Percentiles rank a stretch among this genome's conserved stretches.
phyloP scores from a whole-genome alignment of 2,329 filamentous ascomycete species.

The Talaromyces islandicus region DNA sequence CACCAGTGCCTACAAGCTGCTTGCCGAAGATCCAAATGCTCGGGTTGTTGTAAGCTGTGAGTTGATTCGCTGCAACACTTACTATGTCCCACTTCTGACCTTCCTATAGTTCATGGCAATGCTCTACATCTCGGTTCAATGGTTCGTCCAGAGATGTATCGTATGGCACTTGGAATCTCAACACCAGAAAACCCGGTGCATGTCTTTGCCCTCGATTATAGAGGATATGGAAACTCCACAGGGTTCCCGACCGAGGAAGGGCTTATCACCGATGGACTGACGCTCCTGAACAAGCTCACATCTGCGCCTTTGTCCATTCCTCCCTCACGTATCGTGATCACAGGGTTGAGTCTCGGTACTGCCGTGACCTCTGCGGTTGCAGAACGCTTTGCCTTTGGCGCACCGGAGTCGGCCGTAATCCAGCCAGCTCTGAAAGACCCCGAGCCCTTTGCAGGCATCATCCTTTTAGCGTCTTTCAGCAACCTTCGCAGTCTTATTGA shows the following conservation, averaged over 20 bases:
- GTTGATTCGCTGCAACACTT: background rate
- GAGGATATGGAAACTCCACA: conserved; percentile 76
- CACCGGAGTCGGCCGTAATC: conserved; percentile 23
- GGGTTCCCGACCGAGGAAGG: conserved; percentile 76
- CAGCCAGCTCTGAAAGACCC: conserved; percentile 37
- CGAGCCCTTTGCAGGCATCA: conserved; percentile 68
- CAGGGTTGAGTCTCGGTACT: conserved; percentile 85
- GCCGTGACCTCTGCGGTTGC: conserved; percentile 71
- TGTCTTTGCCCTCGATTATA: conserved; percentile 84
- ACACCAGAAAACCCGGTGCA: conserved; percentile 59
- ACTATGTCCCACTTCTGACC: background rate
- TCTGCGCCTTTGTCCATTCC: conserved; percentile 58
- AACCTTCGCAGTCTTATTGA: conserved; percentile 66
- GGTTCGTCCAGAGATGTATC: conserved; percentile 70
- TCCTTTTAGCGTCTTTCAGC: conserved; percentile 76
- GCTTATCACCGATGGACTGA: conserved; percentile 70
- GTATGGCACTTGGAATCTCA: conserved; percentile 66
- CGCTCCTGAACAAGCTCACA: conserved; percentile 61
- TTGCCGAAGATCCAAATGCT: conserved; percentile 46
- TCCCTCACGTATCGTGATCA: conserved; percentile 66
- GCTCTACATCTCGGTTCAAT: conserved; percentile 79
- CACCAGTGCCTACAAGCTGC: conserved; percentile 45
- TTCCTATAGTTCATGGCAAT: conserved; percentile 53
- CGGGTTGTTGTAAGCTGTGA: conserved; percentile 46
- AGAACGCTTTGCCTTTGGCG: conserved; percentile 58